phyloP scores from a whole-genome alignment of 1,284 basidiomycete genomes.

The Austroboletus novae-zelandiae region DNA sequence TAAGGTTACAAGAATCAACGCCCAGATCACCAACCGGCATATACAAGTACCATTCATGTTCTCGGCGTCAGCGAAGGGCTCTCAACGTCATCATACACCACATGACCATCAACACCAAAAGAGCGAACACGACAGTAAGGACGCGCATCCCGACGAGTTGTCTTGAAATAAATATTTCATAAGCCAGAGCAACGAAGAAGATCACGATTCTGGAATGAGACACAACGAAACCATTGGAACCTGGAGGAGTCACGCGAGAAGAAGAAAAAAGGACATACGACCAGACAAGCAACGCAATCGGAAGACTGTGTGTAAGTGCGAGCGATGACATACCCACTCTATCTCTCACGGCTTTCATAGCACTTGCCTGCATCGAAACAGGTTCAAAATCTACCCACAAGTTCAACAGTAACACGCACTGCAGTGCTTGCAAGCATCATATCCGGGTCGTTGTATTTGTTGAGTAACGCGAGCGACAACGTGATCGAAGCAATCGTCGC shows the following conservation, averaged over 20 bases:
- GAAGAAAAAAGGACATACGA: neutral
- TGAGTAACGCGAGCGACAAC: conserved; percentile 15
- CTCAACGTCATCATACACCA: neutral
- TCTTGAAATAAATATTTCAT: neutral
- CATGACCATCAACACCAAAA: neutral
- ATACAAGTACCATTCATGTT: too few species aligned
- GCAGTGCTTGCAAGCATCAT: conserved; percentile 2
- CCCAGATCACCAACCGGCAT: too few species aligned
- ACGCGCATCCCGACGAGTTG: neutral
- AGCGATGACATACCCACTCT: neutral
- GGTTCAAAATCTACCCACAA: too few species aligned
- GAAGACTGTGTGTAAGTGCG: neutral
- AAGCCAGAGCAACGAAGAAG: neutral
- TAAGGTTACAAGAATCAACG: too few species aligned
- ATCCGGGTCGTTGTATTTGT: conserved; percentile 14
- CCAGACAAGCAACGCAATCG: neutral
- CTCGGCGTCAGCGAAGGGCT: neutral
- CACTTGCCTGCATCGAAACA: neutral
- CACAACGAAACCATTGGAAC: neutral
- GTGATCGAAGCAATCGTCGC: conserved; percentile 14
- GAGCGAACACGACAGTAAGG: neutral
- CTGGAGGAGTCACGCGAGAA: neutral
- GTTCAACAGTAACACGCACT: conserved; percentile 7
- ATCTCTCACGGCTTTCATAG: neutral
- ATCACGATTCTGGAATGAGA: neutral